Percentiles rank a stretch among this genome's conserved stretches.
Conservation (phyloP, 2,329 filamentous ascomycete genomes). For the Colletotrichum sidae region DNA sequence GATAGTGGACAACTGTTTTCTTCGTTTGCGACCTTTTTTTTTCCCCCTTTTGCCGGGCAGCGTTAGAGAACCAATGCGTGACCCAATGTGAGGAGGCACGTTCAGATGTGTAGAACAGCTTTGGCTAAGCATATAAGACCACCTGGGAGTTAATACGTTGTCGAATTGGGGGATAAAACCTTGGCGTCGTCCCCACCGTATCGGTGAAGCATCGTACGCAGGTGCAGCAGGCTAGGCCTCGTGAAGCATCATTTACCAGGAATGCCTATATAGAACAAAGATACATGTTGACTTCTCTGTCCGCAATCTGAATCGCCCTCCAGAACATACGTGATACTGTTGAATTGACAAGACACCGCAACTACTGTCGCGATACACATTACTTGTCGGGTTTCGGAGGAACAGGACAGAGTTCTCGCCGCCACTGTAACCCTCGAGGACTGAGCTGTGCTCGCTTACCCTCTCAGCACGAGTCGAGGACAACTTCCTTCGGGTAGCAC, state of each 20-base stretch:
- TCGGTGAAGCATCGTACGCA: slow-evolving; percentile 32
- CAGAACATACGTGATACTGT: too few species aligned
- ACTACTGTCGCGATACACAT: too few species aligned
- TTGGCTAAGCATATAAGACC: slow-evolving; percentile 35
- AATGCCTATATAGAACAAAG: slow-evolving; percentile 28
- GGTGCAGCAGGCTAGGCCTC: slow-evolving; percentile 14
- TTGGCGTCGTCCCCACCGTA: slow-evolving; percentile 36
- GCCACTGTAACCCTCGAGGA: too few species aligned
- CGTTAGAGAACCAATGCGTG: slow-evolving; percentile 30
- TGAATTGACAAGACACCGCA: too few species aligned
- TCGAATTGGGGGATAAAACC: slow-evolving; percentile 20
- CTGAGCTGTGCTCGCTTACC: too few species aligned
- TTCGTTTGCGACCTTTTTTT: neutral
- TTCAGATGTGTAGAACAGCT: slow-evolving; percentile 6
- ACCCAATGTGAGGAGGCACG: slow-evolving; percentile 13
- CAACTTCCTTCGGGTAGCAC: too few species aligned
- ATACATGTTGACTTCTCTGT: slow-evolving; percentile 10
- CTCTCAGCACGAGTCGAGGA: too few species aligned
- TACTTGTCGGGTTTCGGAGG: too few species aligned
- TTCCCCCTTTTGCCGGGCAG: slow-evolving; percentile 16
- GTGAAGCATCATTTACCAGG: slow-evolving; percentile 1
- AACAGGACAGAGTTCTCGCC: too few species aligned
- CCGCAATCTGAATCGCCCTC: neutral
- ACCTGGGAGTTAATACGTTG: slow-evolving; percentile 35
- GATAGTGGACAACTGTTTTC: neutral